Base-by-base conservation (phyloP, 768 basidiomycete genomes). In the Lactarius pseudohatsudake region DNA sequence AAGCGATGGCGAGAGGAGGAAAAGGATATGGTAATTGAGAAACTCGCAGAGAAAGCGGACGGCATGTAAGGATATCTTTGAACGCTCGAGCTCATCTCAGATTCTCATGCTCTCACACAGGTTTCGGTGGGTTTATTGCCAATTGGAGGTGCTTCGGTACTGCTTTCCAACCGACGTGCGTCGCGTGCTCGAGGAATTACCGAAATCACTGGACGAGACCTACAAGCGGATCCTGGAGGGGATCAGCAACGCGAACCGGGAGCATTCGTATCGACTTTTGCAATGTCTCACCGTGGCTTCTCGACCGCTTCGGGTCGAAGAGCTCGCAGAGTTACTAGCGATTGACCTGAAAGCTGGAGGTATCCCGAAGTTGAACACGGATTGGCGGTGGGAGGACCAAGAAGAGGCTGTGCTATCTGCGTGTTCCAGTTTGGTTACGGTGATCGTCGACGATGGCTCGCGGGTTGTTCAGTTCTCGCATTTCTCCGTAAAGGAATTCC, bases 51-150 rank as follows among this genome's bases (percentile, higher is more conserved):
- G 22, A 50, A 26, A 50, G 47, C 22, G 4, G 47, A 50, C 9
- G 47, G 47, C 3, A 50, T 50, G 47, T 50, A 26, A 50, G 22
- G 11, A 10, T 20, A 1, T 22, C 22, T 26, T 50, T 1, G 47
- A 50, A 28, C 28, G 28, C 28, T 28, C 28, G 28, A 2, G 28
- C 28, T 28, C 28, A 28, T 28, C 28, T 28, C 28, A 28, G 28
- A 28, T 1, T 3, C 10, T 10, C 4, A 11, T 15, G 11, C 8
- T 50, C 22, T 50, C 9, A 50, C 4, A 22, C 55, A 64, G 63
- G 57, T 64, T 57, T 38, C 57, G 57, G 16, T 64, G 56, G 56
- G 57, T 58, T 8, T 50, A 5, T 20, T 64, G 63, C 41, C 63
- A 64, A 36, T 36, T 64, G 16, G 45, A 64, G 15, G 22, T 36